A percentile compares a stretch with the other conserved stretches of the same genome.
phyloP scores from a whole-genome alignment of 2,329 filamentous ascomycete species.

The Colletotrichum musicola region DNA sequence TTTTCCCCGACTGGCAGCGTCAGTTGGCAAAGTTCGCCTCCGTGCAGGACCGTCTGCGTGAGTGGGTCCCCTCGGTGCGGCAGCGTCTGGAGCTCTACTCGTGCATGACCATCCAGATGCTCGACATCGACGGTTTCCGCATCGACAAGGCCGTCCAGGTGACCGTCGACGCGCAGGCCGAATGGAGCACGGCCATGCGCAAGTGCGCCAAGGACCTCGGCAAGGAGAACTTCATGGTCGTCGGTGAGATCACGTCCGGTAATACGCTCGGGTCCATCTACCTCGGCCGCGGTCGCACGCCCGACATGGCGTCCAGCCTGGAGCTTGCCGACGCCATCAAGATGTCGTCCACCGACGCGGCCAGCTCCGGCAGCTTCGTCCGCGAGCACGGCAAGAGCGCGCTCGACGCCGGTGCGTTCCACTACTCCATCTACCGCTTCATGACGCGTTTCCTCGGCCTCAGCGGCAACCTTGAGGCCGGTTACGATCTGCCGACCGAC shows the following conservation, averaged over 20 bases:
- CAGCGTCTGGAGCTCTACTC: conserved; percentile 71
- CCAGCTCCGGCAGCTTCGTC: conserved; percentile 55
- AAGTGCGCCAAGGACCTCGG: conserved; percentile 67
- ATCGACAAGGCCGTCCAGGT: conserved; percentile 76
- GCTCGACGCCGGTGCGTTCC: conserved; percentile 59
- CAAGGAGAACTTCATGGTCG: conserved; percentile 74
- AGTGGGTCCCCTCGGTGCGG: conserved; percentile 71
- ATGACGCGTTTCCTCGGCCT: conserved; percentile 49
- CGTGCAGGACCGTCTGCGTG: conserved; percentile 75
- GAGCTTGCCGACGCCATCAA: conserved; percentile 38
- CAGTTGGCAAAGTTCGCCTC: conserved; percentile 75
- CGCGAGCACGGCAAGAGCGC: conserved; percentile 67
- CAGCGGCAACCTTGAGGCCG: conserved; percentile 48
- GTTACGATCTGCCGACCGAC: conserved; percentile 47
- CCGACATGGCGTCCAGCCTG: conserved; percentile 39
- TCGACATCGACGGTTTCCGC: conserved; percentile 77
- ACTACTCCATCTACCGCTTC: conserved; percentile 49
- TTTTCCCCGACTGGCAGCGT: conserved; percentile 72
- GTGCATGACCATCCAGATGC: conserved; percentile 70
- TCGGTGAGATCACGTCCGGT: conserved; percentile 73
- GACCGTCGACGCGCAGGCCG: conserved; percentile 70
- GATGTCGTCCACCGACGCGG: conserved; percentile 33
- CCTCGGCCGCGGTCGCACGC: conserved; percentile 70
- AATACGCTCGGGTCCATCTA: conserved; percentile 72
- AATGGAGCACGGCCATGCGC: conserved; percentile 68